Conservation (phyloP, 1,284 basidiomycete genomes). For the Earliella scabrosa region DNA sequence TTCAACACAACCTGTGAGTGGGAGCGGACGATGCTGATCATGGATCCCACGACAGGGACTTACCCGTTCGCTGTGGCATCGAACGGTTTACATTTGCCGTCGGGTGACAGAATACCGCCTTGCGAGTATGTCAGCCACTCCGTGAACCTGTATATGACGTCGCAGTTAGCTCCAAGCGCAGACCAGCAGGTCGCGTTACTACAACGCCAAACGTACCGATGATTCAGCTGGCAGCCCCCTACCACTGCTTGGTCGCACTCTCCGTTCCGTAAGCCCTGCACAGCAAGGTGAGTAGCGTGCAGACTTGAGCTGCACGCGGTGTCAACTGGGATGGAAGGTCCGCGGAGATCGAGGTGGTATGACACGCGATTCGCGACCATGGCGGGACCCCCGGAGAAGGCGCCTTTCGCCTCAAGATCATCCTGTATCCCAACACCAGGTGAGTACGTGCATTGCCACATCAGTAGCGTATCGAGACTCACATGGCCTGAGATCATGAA, state of each 20-base stretch:
- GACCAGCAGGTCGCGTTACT: too few relatives aligned
- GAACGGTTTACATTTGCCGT: slow-evolving; percentile 54
- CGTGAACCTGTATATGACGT: too few relatives aligned
- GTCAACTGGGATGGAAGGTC: slow-evolving; percentile 52
- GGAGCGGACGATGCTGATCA: not conserved
- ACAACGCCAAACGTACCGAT: slow-evolving; percentile 31
- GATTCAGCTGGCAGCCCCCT: slow-evolving; percentile 47
- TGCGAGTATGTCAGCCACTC: slow-evolving; percentile 39
- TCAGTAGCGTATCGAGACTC: not conserved
- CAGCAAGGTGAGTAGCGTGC: slow-evolving; percentile 50
- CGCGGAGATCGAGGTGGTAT: slow-evolving; percentile 50
- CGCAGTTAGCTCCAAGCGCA: too few relatives aligned
- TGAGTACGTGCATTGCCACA: not conserved
- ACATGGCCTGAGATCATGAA: slow-evolving; percentile 17
- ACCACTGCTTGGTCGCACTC: slow-evolving; percentile 56
- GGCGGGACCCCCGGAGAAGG: slow-evolving; percentile 41
- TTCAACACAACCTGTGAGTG: not conserved
- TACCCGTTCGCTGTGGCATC: slow-evolving; percentile 52
- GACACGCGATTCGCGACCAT: slow-evolving; percentile 53
- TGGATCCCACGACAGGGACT: not conserved
- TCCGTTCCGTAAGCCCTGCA: slow-evolving; percentile 45
- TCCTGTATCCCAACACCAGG: slow-evolving; percentile 35
- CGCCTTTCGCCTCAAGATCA: slow-evolving; percentile 39
- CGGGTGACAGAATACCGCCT: slow-evolving; percentile 43
- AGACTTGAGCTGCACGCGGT: slow-evolving; percentile 55